These are phyloP conservation scores for Mucor racemosus DNA, from an alignment of 371 early-diverging fungal species.

Conservation along the genomic window DNA sequence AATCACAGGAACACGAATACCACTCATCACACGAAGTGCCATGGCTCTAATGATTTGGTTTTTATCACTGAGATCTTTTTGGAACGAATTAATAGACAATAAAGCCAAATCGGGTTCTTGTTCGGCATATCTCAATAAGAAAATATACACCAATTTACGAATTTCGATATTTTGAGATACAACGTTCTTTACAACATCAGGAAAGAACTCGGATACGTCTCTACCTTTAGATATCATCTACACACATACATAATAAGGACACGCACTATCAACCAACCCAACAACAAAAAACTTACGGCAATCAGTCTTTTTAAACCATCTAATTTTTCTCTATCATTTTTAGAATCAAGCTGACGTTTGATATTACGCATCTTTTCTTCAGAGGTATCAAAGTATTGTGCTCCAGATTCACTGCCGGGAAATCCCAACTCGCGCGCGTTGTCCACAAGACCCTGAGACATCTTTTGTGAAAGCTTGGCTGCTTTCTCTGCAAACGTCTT, in stretches of 20 bases:
- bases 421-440: conserved; percentile 87
- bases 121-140: conserved; percentile 91
- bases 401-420: conserved; percentile 60
- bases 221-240: conserved; percentile 93
- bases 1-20: conserved; percentile 91
- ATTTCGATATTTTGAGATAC: conserved; percentile 89
- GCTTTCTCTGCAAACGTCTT: conserved; percentile 82
- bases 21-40: conserved; percentile 94
- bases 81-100: conserved; percentile 95
- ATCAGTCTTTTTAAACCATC: conserved; percentile 90
- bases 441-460: conserved; percentile 85
- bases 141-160: conserved; percentile 94
- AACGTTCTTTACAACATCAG: conserved; percentile 96
- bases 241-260: background rate
- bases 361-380: conserved; percentile 85
- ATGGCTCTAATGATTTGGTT: conserved; percentile 93
- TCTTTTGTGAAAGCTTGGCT: conserved; percentile 81
- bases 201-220: conserved; percentile 91
- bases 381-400: conserved; percentile 86
- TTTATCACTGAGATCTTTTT: conserved; percentile 92
- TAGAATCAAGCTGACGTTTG: conserved; percentile 76
- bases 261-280: background rate
- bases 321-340: conserved; percentile 89
- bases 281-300: conserved; percentile 62
- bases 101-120: conserved; percentile 90